Evolutionary conservation across 257 asterid genomes (phyloP), one percentile per base, ranked within the genome.

Genomic region (Nyctanthes arbortristis): DNA sequence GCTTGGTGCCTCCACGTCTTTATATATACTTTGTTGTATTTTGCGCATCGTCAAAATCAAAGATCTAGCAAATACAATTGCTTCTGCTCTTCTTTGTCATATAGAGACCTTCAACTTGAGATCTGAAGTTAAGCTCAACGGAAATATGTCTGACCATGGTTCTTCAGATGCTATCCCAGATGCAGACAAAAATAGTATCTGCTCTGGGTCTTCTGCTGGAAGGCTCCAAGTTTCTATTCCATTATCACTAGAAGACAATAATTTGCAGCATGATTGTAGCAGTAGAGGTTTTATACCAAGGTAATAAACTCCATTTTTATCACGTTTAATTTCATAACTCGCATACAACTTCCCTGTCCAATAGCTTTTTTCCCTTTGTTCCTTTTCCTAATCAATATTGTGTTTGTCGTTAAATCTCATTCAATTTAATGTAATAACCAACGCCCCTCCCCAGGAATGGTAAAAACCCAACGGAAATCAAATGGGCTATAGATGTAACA

Each of bases 41-140:
- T 80, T 93, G 84, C 99, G 89, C 85, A 91, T 93, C 61, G 85
- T 93, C 77, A 93, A 93, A 82, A 93, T 93, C 84, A 93, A 93
- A 84, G 97, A 93, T 82, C 88, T 93, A 81, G 95, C 97, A 55
- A 89, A 86, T 82, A 89, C 75, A 75, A 85, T 91, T 78, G 97
- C 96, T 73, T 91, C 93, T 75, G 88, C 96, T 69, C 90, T 93
- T 78, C 82, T 93, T 24, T 93, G 93, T 82, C 78, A 75, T 64
- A 78, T 83, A 55, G 88, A 81, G 77, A 70, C 79, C 67, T 78
- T 82, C 67, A 47, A 75, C 71, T 86, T 71, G 75, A 75, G 68
- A 57, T 71, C 80, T 63, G 86, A 87, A 73, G 82, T 89, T 45
- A 81, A 89, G 82, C 77, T 64, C 64, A 89, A 91, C 70, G 97